These are phyloP conservation scores for Cryptosporidium ubiquitum DNA, from an alignment of 169 alveolate genomes.

Conservation along the genomic window DNA sequence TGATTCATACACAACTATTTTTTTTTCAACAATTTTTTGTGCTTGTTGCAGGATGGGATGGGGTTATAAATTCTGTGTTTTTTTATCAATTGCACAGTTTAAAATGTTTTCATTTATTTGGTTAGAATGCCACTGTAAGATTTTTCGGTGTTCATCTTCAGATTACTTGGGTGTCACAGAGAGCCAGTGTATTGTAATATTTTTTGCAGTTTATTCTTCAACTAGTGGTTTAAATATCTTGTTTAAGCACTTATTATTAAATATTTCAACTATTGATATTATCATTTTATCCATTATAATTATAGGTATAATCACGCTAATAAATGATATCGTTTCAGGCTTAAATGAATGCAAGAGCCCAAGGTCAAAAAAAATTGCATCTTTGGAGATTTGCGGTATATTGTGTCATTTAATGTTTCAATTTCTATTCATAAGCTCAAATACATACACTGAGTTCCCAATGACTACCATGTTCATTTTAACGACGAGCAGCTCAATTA, in stretches of 20 bases:
- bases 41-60: slow-evolving; percentile 36
- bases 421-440: slow-evolving; percentile 32
- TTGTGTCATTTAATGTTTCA: slow-evolving; percentile 54
- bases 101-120: slow-evolving; percentile 55
- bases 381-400: slow-evolving; percentile 51
- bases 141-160: slow-evolving; percentile 63
- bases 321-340: slow-evolving; percentile 23
- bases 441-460: slow-evolving; percentile 6
- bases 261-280: slow-evolving; percentile 3
- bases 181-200: slow-evolving; percentile 42
- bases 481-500: slow-evolving; percentile 50
- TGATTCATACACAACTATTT: slow-evolving; percentile 74
- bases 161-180: slow-evolving; percentile 65
- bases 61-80: slow-evolving; percentile 2
- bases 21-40: slow-evolving; percentile 43
- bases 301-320: slow-evolving; percentile 33
- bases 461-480: background rate
- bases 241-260: background rate
- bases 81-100: slow-evolving; percentile 32
- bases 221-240: background rate
- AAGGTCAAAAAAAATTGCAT: background rate
- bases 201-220: slow-evolving; percentile 18
- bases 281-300: background rate
- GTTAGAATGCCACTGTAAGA: slow-evolving; percentile 62
- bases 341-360: background rate